phyloP scores from a whole-genome alignment of 257 asterid species.

The Echites panduratus region DNA sequence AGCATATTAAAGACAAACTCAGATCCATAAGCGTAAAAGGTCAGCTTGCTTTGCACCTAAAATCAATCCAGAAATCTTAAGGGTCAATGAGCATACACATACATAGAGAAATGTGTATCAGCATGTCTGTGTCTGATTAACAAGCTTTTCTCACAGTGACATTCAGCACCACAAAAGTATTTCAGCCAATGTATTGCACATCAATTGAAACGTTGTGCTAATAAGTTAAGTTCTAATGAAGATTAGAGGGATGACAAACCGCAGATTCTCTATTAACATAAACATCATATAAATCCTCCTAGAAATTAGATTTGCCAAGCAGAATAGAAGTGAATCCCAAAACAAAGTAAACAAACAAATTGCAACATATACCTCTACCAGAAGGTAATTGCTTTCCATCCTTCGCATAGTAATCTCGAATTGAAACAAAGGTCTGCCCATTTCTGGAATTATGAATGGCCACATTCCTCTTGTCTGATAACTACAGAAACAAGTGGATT shows the following conservation, averaged over 20 bases:
- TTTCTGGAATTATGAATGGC: slow-evolving; percentile 23
- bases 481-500: slow-evolving; percentile 30
- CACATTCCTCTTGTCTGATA: slow-evolving; percentile 46
- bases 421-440: slow-evolving; percentile 44
- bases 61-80: too few relatives aligned
- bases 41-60: too few relatives aligned
- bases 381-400: slow-evolving; percentile 43
- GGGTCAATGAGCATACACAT: too few relatives aligned
- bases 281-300: background rate
- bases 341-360: background rate
- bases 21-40: too few relatives aligned
- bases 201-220: background rate
- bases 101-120: too few relatives aligned
- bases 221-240: too few relatives aligned
- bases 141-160: background rate
- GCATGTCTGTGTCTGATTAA: too few relatives aligned
- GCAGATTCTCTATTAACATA: background rate
- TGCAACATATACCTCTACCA: slow-evolving; percentile 32
- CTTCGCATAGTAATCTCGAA: slow-evolving; percentile 41
- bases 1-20: too few relatives aligned
- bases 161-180: background rate
- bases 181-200: background rate
- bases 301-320: background rate
- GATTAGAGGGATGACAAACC: background rate
- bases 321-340: background rate